A percentile compares a stretch with the other conserved stretches of the same genome.
phyloP scores from a whole-genome alignment of 208 protist genomes.

The Trypanosoma rangeli region DNA sequence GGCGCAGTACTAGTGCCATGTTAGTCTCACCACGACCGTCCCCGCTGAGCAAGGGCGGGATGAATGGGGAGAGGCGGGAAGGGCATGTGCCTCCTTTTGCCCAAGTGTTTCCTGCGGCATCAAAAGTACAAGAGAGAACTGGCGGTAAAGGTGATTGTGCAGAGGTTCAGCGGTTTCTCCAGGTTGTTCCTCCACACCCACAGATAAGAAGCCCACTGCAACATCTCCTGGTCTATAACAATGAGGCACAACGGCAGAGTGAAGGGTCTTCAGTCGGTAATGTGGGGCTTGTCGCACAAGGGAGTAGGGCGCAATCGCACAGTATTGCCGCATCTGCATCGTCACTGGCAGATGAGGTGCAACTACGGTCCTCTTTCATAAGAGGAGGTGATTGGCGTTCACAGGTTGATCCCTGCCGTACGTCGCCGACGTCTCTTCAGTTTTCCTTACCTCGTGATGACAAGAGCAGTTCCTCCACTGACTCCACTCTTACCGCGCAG shows the following conservation, averaged over 20 bases:
- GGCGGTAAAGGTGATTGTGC: not conserved
- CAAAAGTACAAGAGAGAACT: not conserved
- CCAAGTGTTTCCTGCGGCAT: too few relatives aligned
- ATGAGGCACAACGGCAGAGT: not conserved
- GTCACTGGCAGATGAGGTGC: not conserved
- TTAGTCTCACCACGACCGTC: slow-evolving; percentile 2
- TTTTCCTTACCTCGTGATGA: slow-evolving; percentile 22
- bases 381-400: not conserved
- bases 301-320: not conserved
- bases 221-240: slow-evolving; percentile 20
- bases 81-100: not conserved
- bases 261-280: not conserved
- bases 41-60: not conserved
- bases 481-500: not conserved
- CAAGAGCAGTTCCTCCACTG: slow-evolving; percentile 3
- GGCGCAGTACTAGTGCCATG: not conserved
- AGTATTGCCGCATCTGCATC: not conserved
- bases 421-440: slow-evolving; percentile 10
- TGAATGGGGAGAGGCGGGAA: not conserved
- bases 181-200: slow-evolving; percentile 6
- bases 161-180: not conserved
- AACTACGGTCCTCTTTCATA: not conserved
- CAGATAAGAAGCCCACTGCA: slow-evolving; percentile 15
- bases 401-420: not conserved
- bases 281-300: not conserved